A percentile compares a stretch with the other conserved stretches of the same genome.
Conservation (phyloP, 192 early-diverging fungal species). For the Podila minutissima region DNA sequence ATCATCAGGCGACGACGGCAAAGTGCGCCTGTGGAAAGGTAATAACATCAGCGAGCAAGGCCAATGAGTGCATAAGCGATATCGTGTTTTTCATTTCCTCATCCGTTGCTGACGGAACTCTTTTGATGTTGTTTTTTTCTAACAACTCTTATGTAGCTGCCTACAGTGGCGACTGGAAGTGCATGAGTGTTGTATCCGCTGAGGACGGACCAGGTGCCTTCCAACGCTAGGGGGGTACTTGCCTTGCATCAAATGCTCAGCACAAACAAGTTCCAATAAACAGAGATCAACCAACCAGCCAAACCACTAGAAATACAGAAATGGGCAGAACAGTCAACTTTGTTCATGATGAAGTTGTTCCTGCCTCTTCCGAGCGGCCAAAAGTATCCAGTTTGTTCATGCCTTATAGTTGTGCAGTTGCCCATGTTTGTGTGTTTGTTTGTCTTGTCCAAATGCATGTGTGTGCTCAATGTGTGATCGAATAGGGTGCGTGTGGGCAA, state of each 20-base stretch:
- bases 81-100: not conserved
- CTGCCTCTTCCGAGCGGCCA: conserved; percentile 23
- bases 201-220: conserved; percentile 52
- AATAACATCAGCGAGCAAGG: not conserved
- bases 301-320: conserved; percentile 6
- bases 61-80: too few species aligned
- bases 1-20: conserved; percentile 86
- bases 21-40: conserved; percentile 84
- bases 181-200: conserved; percentile 67
- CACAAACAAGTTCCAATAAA: not conserved
- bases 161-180: conserved; percentile 66
- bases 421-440: not conserved
- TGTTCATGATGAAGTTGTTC: not conserved
- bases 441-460: not conserved
- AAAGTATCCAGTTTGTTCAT: not conserved
- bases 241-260: too few species aligned
- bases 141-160: conserved; percentile 14
- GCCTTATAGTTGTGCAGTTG: not conserved
- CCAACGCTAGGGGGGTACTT: conserved; percentile 11
- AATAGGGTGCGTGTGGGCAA: not conserved
- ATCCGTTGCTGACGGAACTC: not conserved
- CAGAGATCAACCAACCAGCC: not conserved
- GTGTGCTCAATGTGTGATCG: not conserved
- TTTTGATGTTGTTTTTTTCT: not conserved
- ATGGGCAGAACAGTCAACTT: not conserved